Conservation (phyloP, 2,329 filamentous ascomycete genomes). For the Aquanectria penicillioides region DNA sequence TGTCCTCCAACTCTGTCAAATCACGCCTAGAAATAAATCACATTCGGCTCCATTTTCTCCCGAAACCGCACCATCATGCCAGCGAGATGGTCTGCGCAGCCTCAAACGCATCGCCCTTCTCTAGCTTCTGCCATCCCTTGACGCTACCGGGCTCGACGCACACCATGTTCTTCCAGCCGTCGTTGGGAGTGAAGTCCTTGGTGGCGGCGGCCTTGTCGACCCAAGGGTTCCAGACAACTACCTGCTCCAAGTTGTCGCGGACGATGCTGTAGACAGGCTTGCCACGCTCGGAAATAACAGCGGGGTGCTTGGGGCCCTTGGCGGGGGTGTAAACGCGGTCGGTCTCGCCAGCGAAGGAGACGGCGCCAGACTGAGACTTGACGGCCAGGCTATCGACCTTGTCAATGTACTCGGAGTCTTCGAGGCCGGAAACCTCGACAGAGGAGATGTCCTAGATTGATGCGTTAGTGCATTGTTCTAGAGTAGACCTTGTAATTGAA, state of each 20-base stretch:
- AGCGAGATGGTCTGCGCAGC: conserved; percentile 67
- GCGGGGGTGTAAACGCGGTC: conserved; percentile 88
- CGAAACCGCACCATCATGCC: conserved; percentile 36
- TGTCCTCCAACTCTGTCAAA: background rate
- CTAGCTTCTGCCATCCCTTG: conserved; percentile 82
- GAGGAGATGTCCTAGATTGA: conserved; percentile 77
- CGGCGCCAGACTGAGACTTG: conserved; percentile 70
- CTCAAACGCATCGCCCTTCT: conserved; percentile 77
- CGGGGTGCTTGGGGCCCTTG: conserved; percentile 65
- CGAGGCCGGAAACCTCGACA: conserved; percentile 78
- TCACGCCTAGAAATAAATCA: background rate
- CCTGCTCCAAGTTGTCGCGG: conserved; percentile 85
- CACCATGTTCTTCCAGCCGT: conserved; percentile 92
- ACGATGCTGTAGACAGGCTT: conserved; percentile 76
- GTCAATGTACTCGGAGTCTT: conserved; percentile 81
- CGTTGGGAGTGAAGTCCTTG: conserved; percentile 87
- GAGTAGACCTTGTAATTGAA: too few relatives aligned
- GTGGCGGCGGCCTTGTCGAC: conserved; percentile 83
- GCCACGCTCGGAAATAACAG: conserved; percentile 71
- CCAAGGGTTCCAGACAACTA: conserved; percentile 99
- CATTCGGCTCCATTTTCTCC: conserved; percentile 4
- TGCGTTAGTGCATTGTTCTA: background rate
- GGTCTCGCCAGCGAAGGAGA: conserved; percentile 81
- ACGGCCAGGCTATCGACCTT: conserved; percentile 76
- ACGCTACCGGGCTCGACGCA: conserved; percentile 94